Evolutionary conservation across 345 rosid genomes (phyloP).

Genomic region (Rhizophora mangle): DNA sequence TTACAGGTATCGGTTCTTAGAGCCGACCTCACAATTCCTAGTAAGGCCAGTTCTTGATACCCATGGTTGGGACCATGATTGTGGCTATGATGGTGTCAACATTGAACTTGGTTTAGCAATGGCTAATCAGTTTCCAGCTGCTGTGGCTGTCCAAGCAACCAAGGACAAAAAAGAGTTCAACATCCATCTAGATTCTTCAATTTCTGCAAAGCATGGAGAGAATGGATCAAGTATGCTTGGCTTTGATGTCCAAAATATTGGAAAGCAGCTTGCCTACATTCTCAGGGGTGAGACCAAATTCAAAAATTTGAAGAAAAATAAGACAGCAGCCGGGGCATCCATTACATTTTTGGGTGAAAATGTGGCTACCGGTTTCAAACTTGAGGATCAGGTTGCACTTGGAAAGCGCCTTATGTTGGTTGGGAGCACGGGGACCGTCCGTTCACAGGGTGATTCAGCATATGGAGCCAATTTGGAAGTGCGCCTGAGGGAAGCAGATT

Average conservation of each 20-base stretch:
- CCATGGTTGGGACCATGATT: conserved; percentile 99
- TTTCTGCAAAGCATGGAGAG: conserved; percentile 75
- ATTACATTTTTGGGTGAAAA: conserved; percentile 85
- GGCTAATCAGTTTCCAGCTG: conserved; percentile 61
- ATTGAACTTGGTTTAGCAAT: conserved; percentile 68
- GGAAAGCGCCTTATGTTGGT: conserved; percentile 75
- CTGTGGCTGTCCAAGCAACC: conserved; percentile 76
- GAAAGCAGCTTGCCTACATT: conserved; percentile 86
- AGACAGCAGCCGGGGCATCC: conserved; percentile 67
- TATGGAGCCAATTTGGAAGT: conserved; percentile 93
- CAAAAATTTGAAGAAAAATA: conserved; percentile 68
- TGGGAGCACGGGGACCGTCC: conserved; percentile 79
- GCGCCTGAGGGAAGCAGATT: conserved; percentile 73
- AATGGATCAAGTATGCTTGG: conserved; percentile 90
- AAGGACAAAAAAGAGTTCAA: conserved; percentile 96
- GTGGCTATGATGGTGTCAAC: conserved; percentile 93
- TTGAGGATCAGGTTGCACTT: conserved; percentile 77
- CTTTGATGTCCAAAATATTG: conserved; percentile 91
- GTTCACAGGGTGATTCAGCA: conserved; percentile 77
- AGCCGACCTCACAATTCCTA: conserved; percentile 76
- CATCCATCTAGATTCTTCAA: conserved; percentile 87
- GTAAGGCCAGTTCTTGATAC: conserved; percentile 90
- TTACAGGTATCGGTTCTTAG: conserved; percentile 85
- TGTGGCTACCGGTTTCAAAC: conserved; percentile 72
- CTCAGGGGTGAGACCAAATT: conserved; percentile 84